These are phyloP conservation scores for Tulasnella sp. DNA, from an alignment of 768 basidiomycete species.

Conservation along the genomic window DNA sequence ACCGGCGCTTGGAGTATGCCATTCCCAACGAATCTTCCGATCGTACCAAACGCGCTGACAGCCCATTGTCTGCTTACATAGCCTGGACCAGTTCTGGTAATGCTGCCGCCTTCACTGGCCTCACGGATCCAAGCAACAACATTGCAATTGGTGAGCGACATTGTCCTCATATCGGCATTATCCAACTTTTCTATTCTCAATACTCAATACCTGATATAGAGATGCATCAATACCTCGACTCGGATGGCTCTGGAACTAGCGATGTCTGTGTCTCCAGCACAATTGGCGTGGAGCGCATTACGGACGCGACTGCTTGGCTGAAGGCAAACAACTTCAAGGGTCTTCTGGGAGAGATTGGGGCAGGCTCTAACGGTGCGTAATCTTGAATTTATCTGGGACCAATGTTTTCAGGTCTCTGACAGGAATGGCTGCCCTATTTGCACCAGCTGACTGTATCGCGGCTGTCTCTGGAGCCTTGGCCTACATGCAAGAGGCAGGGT, in stretches of 20 bases:
- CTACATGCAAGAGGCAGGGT: slow-evolving; percentile 44
- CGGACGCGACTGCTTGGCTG: slow-evolving; percentile 50
- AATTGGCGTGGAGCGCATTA: slow-evolving; percentile 48
- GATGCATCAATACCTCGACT: slow-evolving; percentile 66
- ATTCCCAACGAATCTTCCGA: too few species aligned
- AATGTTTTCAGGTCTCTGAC: slow-evolving; percentile 1
- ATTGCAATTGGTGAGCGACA: slow-evolving; percentile 41
- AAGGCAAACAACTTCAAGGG: slow-evolving; percentile 49
- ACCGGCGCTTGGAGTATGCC: slow-evolving; percentile 51
- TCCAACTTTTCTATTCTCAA: not conserved
- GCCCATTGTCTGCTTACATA: too few species aligned
- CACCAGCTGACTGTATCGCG: slow-evolving; percentile 32
- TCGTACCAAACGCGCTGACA: slow-evolving; percentile 3
- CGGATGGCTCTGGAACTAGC: slow-evolving; percentile 45
- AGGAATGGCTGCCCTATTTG: not conserved
- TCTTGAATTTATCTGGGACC: not conserved
- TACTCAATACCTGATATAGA: slow-evolving; percentile 29
- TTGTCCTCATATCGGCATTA: not conserved
- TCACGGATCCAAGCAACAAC: slow-evolving; percentile 54
- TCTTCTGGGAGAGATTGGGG: slow-evolving; percentile 54
- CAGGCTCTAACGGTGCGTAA: slow-evolving; percentile 29
- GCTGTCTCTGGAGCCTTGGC: slow-evolving; percentile 50
- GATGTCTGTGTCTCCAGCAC: slow-evolving; percentile 46
- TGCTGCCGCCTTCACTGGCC: slow-evolving; percentile 38
- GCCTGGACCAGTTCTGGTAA: slow-evolving; percentile 53